Evolutionary conservation across 176 grass and related monocot genomes (phyloP), one percentile per base, ranked within the genome.

Genomic region (Saccharum spontaneum): DNA sequence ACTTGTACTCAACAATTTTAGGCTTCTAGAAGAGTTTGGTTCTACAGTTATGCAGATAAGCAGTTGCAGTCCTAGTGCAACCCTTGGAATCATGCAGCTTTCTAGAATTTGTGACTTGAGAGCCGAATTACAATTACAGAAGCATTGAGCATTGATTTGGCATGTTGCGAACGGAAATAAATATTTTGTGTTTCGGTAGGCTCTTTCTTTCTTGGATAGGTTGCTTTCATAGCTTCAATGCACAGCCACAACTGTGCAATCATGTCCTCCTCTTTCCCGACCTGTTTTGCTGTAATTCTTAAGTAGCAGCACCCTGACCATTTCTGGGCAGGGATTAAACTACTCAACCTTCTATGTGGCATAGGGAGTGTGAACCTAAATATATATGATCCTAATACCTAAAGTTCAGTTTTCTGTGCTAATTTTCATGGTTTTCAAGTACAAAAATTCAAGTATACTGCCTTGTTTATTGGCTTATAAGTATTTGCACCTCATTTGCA

Each of bases 401-500:
- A 41, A 78, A 67, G 17, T 73, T 66, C 44, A 65, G 57, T 72
- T 9, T 55, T 79, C 5, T 39, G 22, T 49, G 33, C 14, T 86
- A 79, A 34, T 40, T 80, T 48, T 48, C 17, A 54, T 66, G n/a
- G 54, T 48, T 70, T 34, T 26, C 4, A 55, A 44, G 34, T 75
- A 44, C 23, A 44, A 81, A 52, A 67, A 10, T 79, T 80, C 4
- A 11, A 50, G 31, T 34, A 23, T 75, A 26, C 16, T 59, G 17
- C 70, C 10, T 57, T 59, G 2, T 76, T 44, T 57, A 7, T 76
- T 75, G 22, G 7, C 55, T 22, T 70, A 6, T 80, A 31, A 31
- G 22, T 75, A 69, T 60, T 3, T 61, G 34, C 26, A 40, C 13
- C 36, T 73, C 50, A 84, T 28, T 83, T 89, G 66, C 88, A 95